Percentiles rank a stretch among this genome's conserved stretches.
These are phyloP conservation scores for Cicer bijugum DNA, from an alignment of 306 rosid genomes.

Conservation along the genomic window DNA sequence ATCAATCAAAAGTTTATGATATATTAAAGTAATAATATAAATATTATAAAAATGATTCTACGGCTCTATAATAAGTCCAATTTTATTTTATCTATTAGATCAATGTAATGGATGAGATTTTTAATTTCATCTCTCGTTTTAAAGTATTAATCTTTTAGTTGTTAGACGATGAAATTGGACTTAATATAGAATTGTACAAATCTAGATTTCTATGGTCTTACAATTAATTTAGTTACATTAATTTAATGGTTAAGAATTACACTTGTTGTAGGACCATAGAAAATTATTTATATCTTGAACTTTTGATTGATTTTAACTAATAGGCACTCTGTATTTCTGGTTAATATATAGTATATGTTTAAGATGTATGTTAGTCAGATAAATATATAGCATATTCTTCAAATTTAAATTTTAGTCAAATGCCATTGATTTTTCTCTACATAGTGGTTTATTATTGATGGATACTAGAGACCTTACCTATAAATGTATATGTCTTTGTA, in stretches of 20 bases:
- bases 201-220: no score
- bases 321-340: neutral
- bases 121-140: neutral
- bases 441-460: slow-evolving; percentile 47
- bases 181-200: neutral
- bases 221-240: no score
- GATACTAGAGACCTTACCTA: slow-evolving; percentile 40
- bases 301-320: neutral
- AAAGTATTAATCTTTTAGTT: no score
- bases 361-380: neutral
- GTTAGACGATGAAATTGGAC: neutral
- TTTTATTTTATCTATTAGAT: neutral
- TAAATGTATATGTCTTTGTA: slow-evolving; percentile 42
- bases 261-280: neutral
- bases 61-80: rapidly evolving
- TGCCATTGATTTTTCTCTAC: neutral
- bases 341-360: neutral
- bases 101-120: neutral
- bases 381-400: slow-evolving; percentile 25
- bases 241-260: no score
- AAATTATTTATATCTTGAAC: neutral
- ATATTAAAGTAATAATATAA: neutral
- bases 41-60: neutral
- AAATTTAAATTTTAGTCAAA: slow-evolving; percentile 18
- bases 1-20: slow-evolving; percentile 14